Conservation (phyloP, 257 asterid species). For the Craterostigma plantagineum region DNA sequence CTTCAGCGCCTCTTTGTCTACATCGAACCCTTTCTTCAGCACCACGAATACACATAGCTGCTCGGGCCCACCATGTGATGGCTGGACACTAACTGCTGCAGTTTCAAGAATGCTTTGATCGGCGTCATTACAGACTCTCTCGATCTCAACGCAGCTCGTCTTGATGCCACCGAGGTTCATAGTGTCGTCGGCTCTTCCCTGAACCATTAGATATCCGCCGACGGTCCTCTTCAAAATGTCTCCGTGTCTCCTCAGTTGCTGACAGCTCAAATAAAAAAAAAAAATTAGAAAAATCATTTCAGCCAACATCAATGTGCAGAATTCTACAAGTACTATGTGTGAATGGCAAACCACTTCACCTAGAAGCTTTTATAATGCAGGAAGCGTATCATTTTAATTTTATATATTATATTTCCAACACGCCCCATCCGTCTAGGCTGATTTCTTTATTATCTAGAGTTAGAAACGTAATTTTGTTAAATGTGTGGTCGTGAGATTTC, state of each 20-base stretch:
- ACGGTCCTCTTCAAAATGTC: slow-evolving; percentile 60
- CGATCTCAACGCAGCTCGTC: slow-evolving; percentile 82
- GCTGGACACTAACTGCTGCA: slow-evolving; percentile 62
- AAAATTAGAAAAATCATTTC: not conserved
- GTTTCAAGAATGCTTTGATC: slow-evolving; percentile 68
- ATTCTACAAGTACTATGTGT: too few relatives aligned
- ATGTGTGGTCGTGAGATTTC: too few relatives aligned
- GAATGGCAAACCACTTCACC: too few relatives aligned
- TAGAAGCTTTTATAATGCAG: too few relatives aligned
- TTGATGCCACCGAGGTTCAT: slow-evolving; percentile 96
- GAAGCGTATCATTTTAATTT: too few relatives aligned
- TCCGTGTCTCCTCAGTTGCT: slow-evolving; percentile 91
- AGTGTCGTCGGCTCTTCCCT: slow-evolving; percentile 97
- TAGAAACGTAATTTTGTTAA: too few relatives aligned
- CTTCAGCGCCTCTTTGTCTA: slow-evolving; percentile 27
- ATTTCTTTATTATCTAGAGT: too few relatives aligned
- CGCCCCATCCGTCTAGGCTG: too few relatives aligned
- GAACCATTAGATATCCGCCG: slow-evolving; percentile 55
- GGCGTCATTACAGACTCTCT: slow-evolving; percentile 60
- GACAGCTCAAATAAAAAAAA: slow-evolving; percentile 5
- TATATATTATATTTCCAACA: too few relatives aligned
- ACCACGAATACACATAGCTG: slow-evolving; percentile 56
- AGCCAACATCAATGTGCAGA: too few relatives aligned
- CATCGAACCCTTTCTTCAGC: slow-evolving; percentile 34
- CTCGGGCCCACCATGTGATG: slow-evolving; percentile 77